Evolutionary conservation across 1,139 yeast genomes (phyloP), one percentile per base, ranked within the genome.

Genomic region (Geotrichum candidum): DNA sequence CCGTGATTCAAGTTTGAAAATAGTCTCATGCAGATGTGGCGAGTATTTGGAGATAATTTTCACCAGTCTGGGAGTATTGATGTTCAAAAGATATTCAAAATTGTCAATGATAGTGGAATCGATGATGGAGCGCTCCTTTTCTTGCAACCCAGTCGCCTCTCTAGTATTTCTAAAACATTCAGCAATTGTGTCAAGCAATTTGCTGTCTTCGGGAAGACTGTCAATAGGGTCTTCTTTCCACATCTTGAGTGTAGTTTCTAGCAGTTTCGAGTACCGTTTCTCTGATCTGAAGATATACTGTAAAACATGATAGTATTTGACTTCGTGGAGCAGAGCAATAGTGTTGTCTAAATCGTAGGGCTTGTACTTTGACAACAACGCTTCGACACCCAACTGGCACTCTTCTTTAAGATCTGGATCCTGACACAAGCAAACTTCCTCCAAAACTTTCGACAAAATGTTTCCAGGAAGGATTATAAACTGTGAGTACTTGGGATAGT

Each of bases 401-500:
- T 89, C 95, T 53, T 78, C 80, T 57, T 77, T 78, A 51, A 78
- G 68, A 1, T 74, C 75, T 1, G 70, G 72, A 18, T 76, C 76
- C 2, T 74, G 70, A 63, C 74, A 77, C n/a, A 75, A 68, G 66
- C 91, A 85, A 45, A 90, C 75, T 13, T 74, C 76, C 3, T 78
- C 75, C 29, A 88, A 75, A 4, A 87, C 76, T 7, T 74, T 71
- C 3, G 80, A 78, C 53, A 88, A 71, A 0, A 77, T 74, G 3
- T 84, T 78, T 58, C 87, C 92, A 0, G 92, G 83, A 1, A 90
- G 74, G 52, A 89, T 77, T 15, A 91, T 79, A 66, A 87, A 90
- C 72, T 91, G 97, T 2, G 84, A 78, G 70, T 87, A 91, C 71
- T 90, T 90, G 2, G 96, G 86, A 65, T 86, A 84, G 70, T 88